Percentiles rank a stretch among this genome's conserved stretches.
Evolutionary conservation across 805 yeast genomes (phyloP).

Genomic region (Huiozyma sinensis): DNA sequence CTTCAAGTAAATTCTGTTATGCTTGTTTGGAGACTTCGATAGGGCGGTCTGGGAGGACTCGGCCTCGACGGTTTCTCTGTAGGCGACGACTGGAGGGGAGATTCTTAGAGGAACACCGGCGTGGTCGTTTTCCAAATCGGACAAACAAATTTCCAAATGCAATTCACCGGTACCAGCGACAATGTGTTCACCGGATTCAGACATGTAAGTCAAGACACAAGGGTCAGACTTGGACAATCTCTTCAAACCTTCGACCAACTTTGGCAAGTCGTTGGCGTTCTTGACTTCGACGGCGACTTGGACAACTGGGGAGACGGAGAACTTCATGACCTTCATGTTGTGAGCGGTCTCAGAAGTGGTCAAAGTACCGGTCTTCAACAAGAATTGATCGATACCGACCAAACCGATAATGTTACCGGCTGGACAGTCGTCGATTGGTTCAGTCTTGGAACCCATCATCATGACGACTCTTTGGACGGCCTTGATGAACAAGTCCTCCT

Average conservation of each 20-base stretch:
- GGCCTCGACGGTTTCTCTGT: slow-evolving; percentile 95
- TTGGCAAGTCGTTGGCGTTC: slow-evolving; percentile 98
- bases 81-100: slow-evolving; percentile 95
- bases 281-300: slow-evolving; percentile 99
- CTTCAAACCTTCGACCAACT: slow-evolving; percentile 99
- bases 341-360: slow-evolving; percentile 95
- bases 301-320: slow-evolving; percentile 99
- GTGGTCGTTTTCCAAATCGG: slow-evolving; percentile 95
- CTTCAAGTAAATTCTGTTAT: slow-evolving; percentile 97
- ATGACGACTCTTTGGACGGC: slow-evolving; percentile 97
- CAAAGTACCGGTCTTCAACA: slow-evolving; percentile 97
- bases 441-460: slow-evolving; percentile 99
- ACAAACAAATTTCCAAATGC: slow-evolving; percentile 95
- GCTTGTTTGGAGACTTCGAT: slow-evolving; percentile 99
- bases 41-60: slow-evolving; percentile 93
- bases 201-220: slow-evolving; percentile 82
- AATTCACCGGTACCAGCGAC: slow-evolving; percentile 99
- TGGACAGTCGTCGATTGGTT: slow-evolving; percentile 98
- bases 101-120: slow-evolving; percentile 98
- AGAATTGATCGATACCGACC: slow-evolving; percentile 99
- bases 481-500: slow-evolving; percentile 94
- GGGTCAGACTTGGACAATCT: slow-evolving; percentile 99
- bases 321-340: slow-evolving; percentile 99
- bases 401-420: slow-evolving; percentile 99
- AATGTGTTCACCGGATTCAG: slow-evolving; percentile 97